Conservation (phyloP, 306 rosid genomes). For the Citrullus amarus region DNA sequence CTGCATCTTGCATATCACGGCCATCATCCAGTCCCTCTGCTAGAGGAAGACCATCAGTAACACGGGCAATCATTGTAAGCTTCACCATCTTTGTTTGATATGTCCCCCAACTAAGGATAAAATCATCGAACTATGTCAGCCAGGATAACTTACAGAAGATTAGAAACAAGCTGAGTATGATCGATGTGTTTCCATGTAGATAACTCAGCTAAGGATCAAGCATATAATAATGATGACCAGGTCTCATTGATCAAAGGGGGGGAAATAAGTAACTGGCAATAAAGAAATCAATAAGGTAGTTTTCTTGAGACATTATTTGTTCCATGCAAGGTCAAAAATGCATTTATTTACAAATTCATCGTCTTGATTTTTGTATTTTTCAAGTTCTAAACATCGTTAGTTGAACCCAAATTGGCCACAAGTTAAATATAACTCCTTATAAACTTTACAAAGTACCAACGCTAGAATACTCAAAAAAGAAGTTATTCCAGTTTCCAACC, state of each 20-base stretch:
- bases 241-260: background rate
- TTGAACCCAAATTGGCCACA: background rate
- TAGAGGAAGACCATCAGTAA: conserved; percentile 89
- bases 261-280: background rate
- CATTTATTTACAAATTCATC: background rate
- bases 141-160: background rate
- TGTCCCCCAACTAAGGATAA: conserved; percentile 11
- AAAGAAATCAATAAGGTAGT: background rate
- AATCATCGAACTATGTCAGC: background rate
- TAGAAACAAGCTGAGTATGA: background rate
- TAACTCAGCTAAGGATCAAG: background rate
- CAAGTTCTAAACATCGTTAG: background rate
- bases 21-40: conserved; percentile 96
- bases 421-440: background rate
- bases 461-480: background rate
- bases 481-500: background rate
- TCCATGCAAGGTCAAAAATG: background rate
- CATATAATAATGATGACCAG: background rate
- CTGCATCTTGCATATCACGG: conserved; percentile 70
- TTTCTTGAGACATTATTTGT: background rate
- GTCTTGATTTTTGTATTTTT: background rate
- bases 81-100: conserved; percentile 75
- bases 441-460: background rate
- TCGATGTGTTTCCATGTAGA: background rate
- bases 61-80: conserved; percentile 95